Evolutionary conservation across 805 yeast species (phyloP).

Genomic region (Zygoascus flipseniorum): DNA sequence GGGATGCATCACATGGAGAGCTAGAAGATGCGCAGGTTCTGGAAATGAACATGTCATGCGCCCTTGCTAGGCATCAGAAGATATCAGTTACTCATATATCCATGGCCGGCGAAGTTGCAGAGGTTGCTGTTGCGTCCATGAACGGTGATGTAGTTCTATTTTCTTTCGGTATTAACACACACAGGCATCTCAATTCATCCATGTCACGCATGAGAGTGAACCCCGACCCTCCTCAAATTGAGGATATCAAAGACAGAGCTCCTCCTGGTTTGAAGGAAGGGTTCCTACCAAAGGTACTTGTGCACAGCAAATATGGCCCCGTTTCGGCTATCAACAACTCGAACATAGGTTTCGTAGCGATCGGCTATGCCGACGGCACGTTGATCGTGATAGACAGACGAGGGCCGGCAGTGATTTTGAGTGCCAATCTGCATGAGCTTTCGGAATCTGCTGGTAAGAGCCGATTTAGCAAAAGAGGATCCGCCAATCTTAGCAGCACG

Average conservation of each 20-base stretch:
- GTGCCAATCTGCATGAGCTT: neutral
- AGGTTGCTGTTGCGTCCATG: conserved; percentile 57
- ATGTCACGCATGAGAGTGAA: conserved; percentile 5
- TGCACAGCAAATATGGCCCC: conserved; percentile 38
- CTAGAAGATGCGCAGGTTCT: conserved; percentile 49
- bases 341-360: conserved; percentile 74
- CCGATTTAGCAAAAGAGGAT: neutral
- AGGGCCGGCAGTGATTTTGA: conserved; percentile 52
- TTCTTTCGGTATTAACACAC: conserved; percentile 51
- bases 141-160: conserved; percentile 71
- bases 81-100: conserved; percentile 51
- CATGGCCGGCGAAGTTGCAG: conserved; percentile 70
- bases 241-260: conserved; percentile 46
- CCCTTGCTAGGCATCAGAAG: conserved; percentile 35
- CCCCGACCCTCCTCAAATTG: conserved; percentile 9
- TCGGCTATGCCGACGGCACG: conserved; percentile 71
- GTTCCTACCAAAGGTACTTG: conserved; percentile 46
- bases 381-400: conserved; percentile 69
- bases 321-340: conserved; percentile 61
- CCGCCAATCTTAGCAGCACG: neutral
- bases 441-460: neutral
- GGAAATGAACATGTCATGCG: conserved; percentile 47
- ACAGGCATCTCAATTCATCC: conserved; percentile 21
- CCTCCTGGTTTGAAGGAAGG: conserved; percentile 47
- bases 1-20: conserved; percentile 78